These are phyloP conservation scores for Fusarium sarcochroum DNA, from an alignment of 2,329 filamentous ascomycete species.

Conservation along the genomic window DNA sequence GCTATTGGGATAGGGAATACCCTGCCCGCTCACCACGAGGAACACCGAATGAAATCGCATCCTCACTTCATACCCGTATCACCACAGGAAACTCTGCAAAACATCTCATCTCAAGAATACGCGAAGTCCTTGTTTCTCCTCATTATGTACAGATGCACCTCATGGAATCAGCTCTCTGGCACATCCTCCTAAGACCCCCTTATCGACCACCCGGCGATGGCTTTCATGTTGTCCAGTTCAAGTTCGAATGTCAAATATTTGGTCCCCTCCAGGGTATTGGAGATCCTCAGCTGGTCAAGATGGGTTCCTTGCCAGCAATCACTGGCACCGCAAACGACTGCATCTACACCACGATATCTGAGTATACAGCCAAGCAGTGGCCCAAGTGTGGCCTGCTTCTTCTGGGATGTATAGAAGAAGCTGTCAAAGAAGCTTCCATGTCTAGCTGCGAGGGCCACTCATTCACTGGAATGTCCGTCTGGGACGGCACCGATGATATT, in stretches of 20 bases:
- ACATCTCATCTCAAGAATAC: constrained; percentile 50
- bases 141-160: constrained; percentile 56
- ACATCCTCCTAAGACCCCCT: constrained; percentile 51
- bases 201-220: constrained; percentile 53
- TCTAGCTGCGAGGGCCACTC: constrained; percentile 44
- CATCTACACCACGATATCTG: constrained; percentile 52
- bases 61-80: constrained; percentile 50
- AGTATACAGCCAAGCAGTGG: constrained; percentile 53
- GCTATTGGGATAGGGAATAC: constrained; percentile 55
- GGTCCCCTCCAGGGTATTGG: constrained; percentile 48
- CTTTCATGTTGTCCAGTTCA: constrained; percentile 55
- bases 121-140: constrained; percentile 51
- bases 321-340: constrained; percentile 55
- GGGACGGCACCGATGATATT: constrained; percentile 51
- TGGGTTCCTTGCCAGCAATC: constrained; percentile 52
- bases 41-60: constrained; percentile 53
- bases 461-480: constrained; percentile 54
- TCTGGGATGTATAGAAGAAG: constrained; percentile 52
- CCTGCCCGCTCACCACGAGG: constrained; percentile 53
- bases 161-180: constrained; percentile 57
- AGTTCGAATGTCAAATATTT: constrained; percentile 54
- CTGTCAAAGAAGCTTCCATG: constrained; percentile 48
- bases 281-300: constrained; percentile 49
- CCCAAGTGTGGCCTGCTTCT: constrained; percentile 51
- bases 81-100: constrained; percentile 49